A percentile compares a stretch with the other conserved stretches of the same genome.
Conservation (phyloP, 2,329 filamentous ascomycete genomes). For the Aspergillus fumigatus region DNA sequence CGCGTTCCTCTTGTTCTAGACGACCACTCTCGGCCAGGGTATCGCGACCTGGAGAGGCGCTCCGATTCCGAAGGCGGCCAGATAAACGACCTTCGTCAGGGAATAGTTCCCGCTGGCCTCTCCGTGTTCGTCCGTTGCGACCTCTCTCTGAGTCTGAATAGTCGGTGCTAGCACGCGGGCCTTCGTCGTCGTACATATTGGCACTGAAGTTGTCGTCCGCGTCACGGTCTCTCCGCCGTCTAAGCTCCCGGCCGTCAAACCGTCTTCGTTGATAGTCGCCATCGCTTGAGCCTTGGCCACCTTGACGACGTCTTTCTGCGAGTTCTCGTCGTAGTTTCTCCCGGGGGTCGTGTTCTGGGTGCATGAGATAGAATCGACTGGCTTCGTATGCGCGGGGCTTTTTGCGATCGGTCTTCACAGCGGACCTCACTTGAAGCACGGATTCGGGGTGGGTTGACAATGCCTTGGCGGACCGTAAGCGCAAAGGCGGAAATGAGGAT, state of each 20-base stretch:
- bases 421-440: constrained; percentile 67
- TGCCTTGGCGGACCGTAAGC: constrained; percentile 65
- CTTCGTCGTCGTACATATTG: constrained; percentile 77
- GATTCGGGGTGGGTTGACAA: constrained; percentile 65
- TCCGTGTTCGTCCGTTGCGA: constrained; percentile 25
- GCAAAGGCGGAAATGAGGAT: constrained; percentile 53
- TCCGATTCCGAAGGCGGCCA: constrained; percentile 55
- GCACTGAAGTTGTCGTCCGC: constrained; percentile 62
- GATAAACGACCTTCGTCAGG: constrained; percentile 27
- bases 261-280: constrained; percentile 47
- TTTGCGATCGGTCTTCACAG: constrained; percentile 74
- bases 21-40: constrained; percentile 41
- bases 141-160: constrained; percentile 27
- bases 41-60: constrained; percentile 56
- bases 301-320: constrained; percentile 41
- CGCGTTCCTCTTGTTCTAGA: constrained; percentile 32
- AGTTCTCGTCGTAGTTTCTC: constrained; percentile 60
- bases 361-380: constrained; percentile 87
- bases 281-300: constrained; percentile 32
- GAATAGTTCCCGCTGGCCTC: constrained; percentile 36
- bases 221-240: constrained; percentile 41
- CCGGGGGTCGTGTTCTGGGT: constrained; percentile 82
- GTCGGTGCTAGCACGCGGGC: constrained; percentile 22
- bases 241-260: constrained; percentile 58
- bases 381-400: constrained; percentile 69